A percentile compares a stretch with the other conserved stretches of the same genome.
Evolutionary conservation across 2,329 filamentous ascomycete species (phyloP).

Genomic region (Teratosphaeria viscida): DNA sequence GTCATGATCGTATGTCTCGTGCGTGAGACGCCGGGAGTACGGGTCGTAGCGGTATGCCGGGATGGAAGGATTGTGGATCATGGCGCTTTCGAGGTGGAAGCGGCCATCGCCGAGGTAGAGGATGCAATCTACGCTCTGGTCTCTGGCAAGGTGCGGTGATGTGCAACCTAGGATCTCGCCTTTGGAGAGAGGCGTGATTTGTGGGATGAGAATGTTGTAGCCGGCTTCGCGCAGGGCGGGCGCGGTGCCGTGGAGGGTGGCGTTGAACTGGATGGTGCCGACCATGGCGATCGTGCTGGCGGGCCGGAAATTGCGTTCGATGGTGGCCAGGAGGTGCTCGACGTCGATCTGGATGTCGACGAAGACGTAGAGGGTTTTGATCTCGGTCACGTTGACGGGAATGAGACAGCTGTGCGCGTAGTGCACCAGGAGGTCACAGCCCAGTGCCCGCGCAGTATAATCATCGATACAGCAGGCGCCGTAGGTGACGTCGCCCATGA

Average conservation of each 20-base stretch:
- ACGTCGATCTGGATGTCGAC: slow-evolving; percentile 96
- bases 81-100: slow-evolving; percentile 94
- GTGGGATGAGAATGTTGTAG: slow-evolving; percentile 76
- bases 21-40: slow-evolving; percentile 82
- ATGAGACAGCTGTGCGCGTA: slow-evolving; percentile 97
- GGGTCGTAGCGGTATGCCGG: slow-evolving; percentile 95
- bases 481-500: slow-evolving; percentile 99
- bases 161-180: slow-evolving; percentile 98
- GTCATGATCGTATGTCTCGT: slow-evolving; percentile 82
- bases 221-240: slow-evolving; percentile 70
- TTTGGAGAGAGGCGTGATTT: slow-evolving; percentile 85
- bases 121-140: slow-evolving; percentile 59
- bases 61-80: slow-evolving; percentile 92
- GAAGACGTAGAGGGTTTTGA: slow-evolving; percentile 95
- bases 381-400: slow-evolving; percentile 90
- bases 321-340: slow-evolving; percentile 70
- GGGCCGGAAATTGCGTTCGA: slow-evolving; percentile 76
- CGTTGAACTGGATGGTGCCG: slow-evolving; percentile 97
- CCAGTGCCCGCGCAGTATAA: slow-evolving; percentile 87
- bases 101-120: slow-evolving; percentile 85
- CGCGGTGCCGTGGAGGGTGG: slow-evolving; percentile 80
- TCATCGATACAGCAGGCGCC: slow-evolving; percentile 98
- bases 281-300: slow-evolving; percentile 87
- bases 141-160: slow-evolving; percentile 57
- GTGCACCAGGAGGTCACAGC: slow-evolving; percentile 88